phyloP scores from a whole-genome alignment of 768 basidiomycete species.

The Artomyces pyxidatus region DNA sequence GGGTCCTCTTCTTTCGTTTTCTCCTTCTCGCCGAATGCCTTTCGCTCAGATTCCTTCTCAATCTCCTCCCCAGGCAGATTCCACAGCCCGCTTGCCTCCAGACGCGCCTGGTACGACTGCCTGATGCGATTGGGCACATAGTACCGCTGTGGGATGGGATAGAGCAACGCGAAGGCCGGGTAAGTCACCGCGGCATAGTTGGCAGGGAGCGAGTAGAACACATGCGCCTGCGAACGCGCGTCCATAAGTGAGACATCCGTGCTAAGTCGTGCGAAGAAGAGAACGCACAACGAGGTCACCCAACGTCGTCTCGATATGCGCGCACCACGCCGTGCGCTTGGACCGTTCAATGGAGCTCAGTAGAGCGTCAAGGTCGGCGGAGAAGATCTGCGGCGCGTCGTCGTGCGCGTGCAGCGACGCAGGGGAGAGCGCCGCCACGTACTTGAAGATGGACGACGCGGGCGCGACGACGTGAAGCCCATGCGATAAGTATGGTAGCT shows the following conservation, averaged over 20 bases:
- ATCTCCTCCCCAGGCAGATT: conserved; percentile 30
- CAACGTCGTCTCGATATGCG: conserved; percentile 57
- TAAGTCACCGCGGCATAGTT: conserved; percentile 59
- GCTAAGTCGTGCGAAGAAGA: not conserved
- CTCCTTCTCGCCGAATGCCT: conserved; percentile 25
- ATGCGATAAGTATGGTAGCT: conserved; percentile 64
- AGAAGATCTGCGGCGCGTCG: conserved; percentile 7
- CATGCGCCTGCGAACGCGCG: conserved; percentile 41
- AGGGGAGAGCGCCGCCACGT: conserved; percentile 44
- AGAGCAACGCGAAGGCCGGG: conserved; percentile 44
- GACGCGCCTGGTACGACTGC: conserved; percentile 42
- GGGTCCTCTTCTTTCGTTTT: conserved; percentile 25
- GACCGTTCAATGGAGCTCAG: conserved; percentile 42
- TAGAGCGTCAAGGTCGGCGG: conserved; percentile 39
- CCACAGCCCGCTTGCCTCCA: conserved; percentile 64
- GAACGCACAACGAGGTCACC: conserved; percentile 64
- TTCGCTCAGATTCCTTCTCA: conserved; percentile 32
- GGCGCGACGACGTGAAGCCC: conserved; percentile 41
- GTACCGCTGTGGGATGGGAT: conserved; percentile 64
- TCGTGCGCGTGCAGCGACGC: conserved; percentile 20
- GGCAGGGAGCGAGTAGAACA: conserved; percentile 48
- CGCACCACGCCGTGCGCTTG: conserved; percentile 50
- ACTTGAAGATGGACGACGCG: conserved; percentile 55
- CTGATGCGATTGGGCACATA: conserved; percentile 64
- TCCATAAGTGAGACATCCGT: conserved; percentile 7